Evolutionary conservation across 306 rosid genomes (phyloP).

Genomic region (Inga leiocalycina): DNA sequence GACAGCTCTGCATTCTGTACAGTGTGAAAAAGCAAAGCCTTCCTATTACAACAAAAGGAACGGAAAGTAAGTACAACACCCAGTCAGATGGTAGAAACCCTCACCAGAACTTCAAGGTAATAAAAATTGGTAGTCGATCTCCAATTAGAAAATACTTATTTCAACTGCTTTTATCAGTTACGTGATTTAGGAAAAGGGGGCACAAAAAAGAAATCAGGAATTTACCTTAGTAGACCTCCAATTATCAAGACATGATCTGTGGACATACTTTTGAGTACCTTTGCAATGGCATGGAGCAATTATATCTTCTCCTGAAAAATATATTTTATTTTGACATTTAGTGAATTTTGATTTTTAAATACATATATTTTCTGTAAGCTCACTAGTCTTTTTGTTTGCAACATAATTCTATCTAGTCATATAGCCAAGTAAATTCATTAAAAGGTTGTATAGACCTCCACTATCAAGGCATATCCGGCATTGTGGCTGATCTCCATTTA

Average conservation of each 20-base stretch:
- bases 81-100: slow-evolving; percentile 5
- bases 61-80: slow-evolving; percentile 29
- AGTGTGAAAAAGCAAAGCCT: slow-evolving; percentile 97
- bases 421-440: slow-evolving; percentile 22
- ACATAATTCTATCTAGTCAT: slow-evolving; percentile 2
- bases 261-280: slow-evolving; percentile 97
- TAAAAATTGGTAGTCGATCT: slow-evolving; percentile 12
- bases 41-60: slow-evolving; percentile 57
- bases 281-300: slow-evolving; percentile 98
- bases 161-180: background rate
- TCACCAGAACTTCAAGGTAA: slow-evolving; percentile 8
- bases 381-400: background rate
- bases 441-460: slow-evolving; percentile 63
- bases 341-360: background rate
- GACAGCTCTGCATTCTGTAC: slow-evolving; percentile 95
- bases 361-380: background rate
- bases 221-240: slow-evolving; percentile 98
- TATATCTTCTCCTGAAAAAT: slow-evolving; percentile 79
- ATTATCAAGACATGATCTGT: slow-evolving; percentile 93
- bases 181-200: slow-evolving; percentile 17
- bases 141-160: slow-evolving; percentile 15
- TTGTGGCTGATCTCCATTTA: slow-evolving; percentile 74
- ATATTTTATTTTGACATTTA: background rate
- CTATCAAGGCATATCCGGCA: slow-evolving; percentile 96
- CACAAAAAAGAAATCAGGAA: slow-evolving; percentile 11